Base-by-base conservation (phyloP, 1,284 basidiomycete species). In the Rhizopogon parksii region DNA sequence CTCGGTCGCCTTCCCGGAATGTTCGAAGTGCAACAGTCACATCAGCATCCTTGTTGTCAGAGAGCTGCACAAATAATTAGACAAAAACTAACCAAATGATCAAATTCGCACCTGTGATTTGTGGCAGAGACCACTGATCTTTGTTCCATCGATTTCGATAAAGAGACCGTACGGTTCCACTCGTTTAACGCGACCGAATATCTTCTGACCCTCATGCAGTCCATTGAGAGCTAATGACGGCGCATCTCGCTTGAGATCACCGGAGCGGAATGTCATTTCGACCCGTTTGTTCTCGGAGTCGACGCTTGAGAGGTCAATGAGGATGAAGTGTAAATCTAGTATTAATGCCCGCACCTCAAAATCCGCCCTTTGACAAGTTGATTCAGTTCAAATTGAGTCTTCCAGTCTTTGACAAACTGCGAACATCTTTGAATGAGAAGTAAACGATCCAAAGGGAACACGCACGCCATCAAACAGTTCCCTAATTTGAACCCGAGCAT, bases 371-470 rank as follows among this genome's bases (percentile, higher is more conserved):
- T 83, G 15, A 98, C 92, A 3, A 97, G 68, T 62, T 97, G 92
- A 59, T 91, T 86, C 39, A 79, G 72, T 52, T 80, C 72, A 68
- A 98, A 98, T 4, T 77, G 79, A 34, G 77, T 71, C 70, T 95
- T 88, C 95, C 95, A 99, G 49, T 98, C 95, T 69, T 97, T 95
- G 58, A 96, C 82, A 67, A 82, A 96, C 89, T 95, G 59, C 14
- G 50, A 46, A 60, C 9, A 39, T 32, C 4, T 49, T 53, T 59
- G 53, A 55, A 56, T 17, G 50, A 30, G 49, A 30, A 17, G 15
- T 50, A 4, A 21, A 45, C 21, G 25, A 37, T 5, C 48, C 32
- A 36, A 36, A 30, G 36, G 34, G 62, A 36, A 15, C 52, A 36
- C 59, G 52, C 56, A 93, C 91, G 63, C 91, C 85, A 66, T 95